These are phyloP conservation scores for Talaromyces sp. DNA, from an alignment of 2,329 filamentous ascomycete genomes.

Conservation along the genomic window DNA sequence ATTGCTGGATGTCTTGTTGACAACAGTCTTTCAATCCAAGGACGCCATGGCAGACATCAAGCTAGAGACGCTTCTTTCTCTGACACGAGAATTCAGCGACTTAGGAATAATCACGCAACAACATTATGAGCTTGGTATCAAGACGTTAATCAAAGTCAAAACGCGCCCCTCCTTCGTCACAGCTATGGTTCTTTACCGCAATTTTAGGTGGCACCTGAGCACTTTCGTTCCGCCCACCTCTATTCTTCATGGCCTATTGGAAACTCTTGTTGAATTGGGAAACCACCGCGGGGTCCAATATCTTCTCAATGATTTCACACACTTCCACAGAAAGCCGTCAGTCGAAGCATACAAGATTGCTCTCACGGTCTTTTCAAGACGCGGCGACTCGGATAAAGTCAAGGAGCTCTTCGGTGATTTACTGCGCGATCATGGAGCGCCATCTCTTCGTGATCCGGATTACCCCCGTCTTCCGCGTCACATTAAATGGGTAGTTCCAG, in stretches of 20 bases:
- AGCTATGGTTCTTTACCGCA: slow-evolving; percentile 37
- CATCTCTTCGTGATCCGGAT: background rate
- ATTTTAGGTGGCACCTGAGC: slow-evolving; percentile 32
- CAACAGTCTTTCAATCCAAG: slow-evolving; percentile 22
- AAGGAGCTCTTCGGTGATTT: slow-evolving; percentile 42
- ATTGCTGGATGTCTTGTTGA: slow-evolving; percentile 23
- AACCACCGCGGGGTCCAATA: slow-evolving; percentile 34
- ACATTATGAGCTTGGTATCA: slow-evolving; percentile 28
- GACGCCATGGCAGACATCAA: slow-evolving; percentile 22
- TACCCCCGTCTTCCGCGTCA: slow-evolving; percentile 17
- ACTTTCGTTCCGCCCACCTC: slow-evolving; percentile 16
- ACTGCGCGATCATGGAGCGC: slow-evolving; percentile 31
- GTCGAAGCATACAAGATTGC: slow-evolving; percentile 29
- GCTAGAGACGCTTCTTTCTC: slow-evolving; percentile 26
- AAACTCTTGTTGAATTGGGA: slow-evolving; percentile 21
- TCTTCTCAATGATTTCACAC: slow-evolving; percentile 38
- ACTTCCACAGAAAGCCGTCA: slow-evolving; percentile 28
- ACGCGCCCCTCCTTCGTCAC: slow-evolving; percentile 23
- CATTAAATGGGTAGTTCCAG: slow-evolving; percentile 41
- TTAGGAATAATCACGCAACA: slow-evolving; percentile 19
- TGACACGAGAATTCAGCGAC: slow-evolving; percentile 22
- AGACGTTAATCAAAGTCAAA: slow-evolving; percentile 24
- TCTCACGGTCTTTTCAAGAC: slow-evolving; percentile 40
- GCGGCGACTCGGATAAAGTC: slow-evolving; percentile 44
- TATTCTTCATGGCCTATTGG: slow-evolving; percentile 24